A percentile compares a stretch with the other conserved stretches of the same genome.
These are phyloP conservation scores for Dipodascopsis uninucleata DNA, from an alignment of 805 yeast species.

Conservation along the genomic window DNA sequence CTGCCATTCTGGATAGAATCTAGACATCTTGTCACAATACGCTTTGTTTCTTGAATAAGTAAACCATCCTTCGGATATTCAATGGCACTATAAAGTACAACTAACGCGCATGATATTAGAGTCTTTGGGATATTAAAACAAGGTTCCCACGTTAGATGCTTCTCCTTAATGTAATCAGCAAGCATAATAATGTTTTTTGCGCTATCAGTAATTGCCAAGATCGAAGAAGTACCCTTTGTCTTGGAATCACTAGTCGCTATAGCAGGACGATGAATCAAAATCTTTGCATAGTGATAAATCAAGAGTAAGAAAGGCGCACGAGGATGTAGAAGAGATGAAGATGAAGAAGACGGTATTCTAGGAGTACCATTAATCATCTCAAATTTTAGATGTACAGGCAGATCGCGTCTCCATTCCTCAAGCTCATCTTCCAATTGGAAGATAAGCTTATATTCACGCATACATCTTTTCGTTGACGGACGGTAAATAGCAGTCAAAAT, in stretches of 20 bases:
- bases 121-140: conserved; percentile 32
- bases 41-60: conserved; percentile 64
- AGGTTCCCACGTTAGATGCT: conserved; percentile 32
- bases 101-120: conserved; percentile 29
- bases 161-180: conserved; percentile 30
- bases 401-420: conserved; percentile 73
- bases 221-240: conserved; percentile 31
- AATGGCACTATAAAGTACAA: conserved; percentile 52
- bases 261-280: conserved; percentile 59
- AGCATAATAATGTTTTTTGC: conserved; percentile 36
- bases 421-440: conserved; percentile 56
- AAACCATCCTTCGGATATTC: conserved; percentile 85
- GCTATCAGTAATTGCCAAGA: conserved; percentile 35
- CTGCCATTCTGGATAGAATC: conserved; percentile 20
- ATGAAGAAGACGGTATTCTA: conserved; percentile 27
- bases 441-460: conserved; percentile 25
- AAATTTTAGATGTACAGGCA: conserved; percentile 59
- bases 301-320: conserved; percentile 46
- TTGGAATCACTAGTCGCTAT: conserved; percentile 29
- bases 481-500: conserved; percentile 54
- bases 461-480: conserved; percentile 18
- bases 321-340: conserved; percentile 24
- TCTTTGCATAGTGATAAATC: conserved; percentile 58
- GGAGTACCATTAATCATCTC: conserved; percentile 44
- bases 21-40: conserved; percentile 41